phyloP scores from a whole-genome alignment of 495 filamentous ascomycete genomes.

The Aspergillus haitiensis region DNA sequence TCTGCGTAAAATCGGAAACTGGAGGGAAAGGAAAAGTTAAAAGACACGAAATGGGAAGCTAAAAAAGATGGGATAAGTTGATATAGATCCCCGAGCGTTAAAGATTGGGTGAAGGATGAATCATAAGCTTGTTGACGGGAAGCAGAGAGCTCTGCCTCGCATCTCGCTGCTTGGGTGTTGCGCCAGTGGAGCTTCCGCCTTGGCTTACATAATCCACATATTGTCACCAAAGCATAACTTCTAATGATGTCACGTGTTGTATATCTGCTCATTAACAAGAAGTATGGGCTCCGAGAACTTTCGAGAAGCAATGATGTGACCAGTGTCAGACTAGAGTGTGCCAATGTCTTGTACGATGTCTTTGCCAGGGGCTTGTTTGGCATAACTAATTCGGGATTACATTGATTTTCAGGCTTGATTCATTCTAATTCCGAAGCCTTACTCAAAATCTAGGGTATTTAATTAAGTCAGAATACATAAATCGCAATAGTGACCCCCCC shows the following conservation, averaged over 20 bases:
- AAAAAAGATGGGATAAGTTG: conserved; percentile 22
- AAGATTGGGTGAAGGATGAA: conserved; percentile 34
- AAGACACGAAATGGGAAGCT: conserved; percentile 2
- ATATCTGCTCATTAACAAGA: background rate
- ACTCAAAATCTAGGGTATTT: background rate
- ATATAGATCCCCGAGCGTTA: conserved; percentile 28
- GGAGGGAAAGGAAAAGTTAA: conserved; percentile 5
- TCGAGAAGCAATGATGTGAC: too few species aligned
- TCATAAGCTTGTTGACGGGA: conserved; percentile 46
- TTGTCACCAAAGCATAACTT: conserved; percentile 24
- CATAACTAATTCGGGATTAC: too few species aligned
- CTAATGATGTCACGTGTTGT: conserved; percentile 11
- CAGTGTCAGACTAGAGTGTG: too few species aligned
- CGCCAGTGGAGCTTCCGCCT: conserved; percentile 42
- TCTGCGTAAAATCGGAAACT: conserved; percentile 13
- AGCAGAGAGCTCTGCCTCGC: conserved; percentile 36
- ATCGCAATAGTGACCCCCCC: background rate
- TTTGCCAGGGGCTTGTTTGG: too few species aligned
- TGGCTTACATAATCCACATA: conserved; percentile 37
- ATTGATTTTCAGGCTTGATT: too few species aligned
- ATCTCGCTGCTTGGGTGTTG: conserved; percentile 32
- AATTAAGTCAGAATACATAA: background rate
- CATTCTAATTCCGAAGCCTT: background rate
- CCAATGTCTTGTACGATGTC: too few species aligned
- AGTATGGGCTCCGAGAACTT: background rate